Evolutionary conservation across 345 rosid species (phyloP).

Genomic region (Eucalyptus cladocalyx): DNA sequence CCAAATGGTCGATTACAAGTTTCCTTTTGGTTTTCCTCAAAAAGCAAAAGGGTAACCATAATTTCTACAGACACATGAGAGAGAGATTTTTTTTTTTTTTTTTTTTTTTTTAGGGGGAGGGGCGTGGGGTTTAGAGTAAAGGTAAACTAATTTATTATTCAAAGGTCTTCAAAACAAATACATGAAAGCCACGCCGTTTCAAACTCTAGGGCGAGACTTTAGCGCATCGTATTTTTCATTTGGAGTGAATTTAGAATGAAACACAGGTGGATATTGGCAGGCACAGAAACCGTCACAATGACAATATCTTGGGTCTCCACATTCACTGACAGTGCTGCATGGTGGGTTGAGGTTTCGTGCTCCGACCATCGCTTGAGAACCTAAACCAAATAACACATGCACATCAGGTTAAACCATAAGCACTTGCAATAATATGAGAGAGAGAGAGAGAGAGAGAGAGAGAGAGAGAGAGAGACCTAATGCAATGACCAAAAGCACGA

Average conservation of each 20-base stretch:
- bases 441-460: neutral
- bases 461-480: neutral
- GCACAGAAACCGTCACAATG: neutral
- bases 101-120: neutral
- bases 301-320: neutral
- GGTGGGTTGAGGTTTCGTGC: neutral
- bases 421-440: neutral
- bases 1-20: too few species aligned
- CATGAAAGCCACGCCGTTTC: neutral
- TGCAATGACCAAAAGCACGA: neutral
- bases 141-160: neutral
- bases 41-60: neutral
- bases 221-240: neutral
- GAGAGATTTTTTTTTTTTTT: neutral
- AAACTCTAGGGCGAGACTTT: neutral
- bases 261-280: neutral
- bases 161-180: neutral
- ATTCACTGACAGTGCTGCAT: neutral
- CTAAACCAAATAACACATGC: neutral
- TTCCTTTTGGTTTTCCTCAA: too few species aligned
- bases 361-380: neutral
- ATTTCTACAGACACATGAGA: neutral
- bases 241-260: neutral
- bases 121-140: neutral
- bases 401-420: neutral